phyloP scores from a whole-genome alignment of 2,329 filamentous ascomycete species.

The Pyrenophora teres region DNA sequence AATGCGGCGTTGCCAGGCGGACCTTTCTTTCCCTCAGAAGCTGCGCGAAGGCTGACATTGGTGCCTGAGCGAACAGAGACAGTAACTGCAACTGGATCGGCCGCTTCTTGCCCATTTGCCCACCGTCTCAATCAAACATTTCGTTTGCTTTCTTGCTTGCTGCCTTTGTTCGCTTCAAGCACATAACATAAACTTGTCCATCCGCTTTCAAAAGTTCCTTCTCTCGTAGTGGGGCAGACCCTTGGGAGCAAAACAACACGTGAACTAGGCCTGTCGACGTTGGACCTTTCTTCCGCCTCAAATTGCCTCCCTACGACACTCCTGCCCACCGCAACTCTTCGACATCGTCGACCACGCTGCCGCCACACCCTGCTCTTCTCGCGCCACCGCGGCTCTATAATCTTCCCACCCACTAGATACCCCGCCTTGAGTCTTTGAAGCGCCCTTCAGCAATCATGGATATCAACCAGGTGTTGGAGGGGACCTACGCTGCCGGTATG shows the following conservation, averaged over 20 bases:
- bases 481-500: conserved; percentile 93
- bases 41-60: background rate
- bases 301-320: conserved; percentile 41
- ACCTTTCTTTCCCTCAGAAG: conserved; percentile 9
- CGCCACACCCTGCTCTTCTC: conserved; percentile 23
- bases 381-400: conserved; percentile 26
- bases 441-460: conserved; percentile 71
- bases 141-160: conserved; percentile 14
- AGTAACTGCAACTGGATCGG: background rate
- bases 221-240: conserved; percentile 39
- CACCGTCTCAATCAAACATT: conserved; percentile 1
- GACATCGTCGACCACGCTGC: conserved; percentile 19
- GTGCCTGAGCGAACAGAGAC: conserved; percentile 12
- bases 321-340: conserved; percentile 41
- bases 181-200: background rate
- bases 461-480: conserved; percentile 96
- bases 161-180: conserved; percentile 15
- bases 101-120: no score
- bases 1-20: conserved; percentile 29
- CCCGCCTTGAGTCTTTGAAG: conserved; percentile 28
- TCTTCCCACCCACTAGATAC: conserved; percentile 25
- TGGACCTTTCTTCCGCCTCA: conserved; percentile 46
- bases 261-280: conserved; percentile 43
- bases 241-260: conserved; percentile 41
- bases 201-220: conserved; percentile 22